Conservation (phyloP, 2,329 filamentous ascomycete genomes). For the Cladosporium sp. region DNA sequence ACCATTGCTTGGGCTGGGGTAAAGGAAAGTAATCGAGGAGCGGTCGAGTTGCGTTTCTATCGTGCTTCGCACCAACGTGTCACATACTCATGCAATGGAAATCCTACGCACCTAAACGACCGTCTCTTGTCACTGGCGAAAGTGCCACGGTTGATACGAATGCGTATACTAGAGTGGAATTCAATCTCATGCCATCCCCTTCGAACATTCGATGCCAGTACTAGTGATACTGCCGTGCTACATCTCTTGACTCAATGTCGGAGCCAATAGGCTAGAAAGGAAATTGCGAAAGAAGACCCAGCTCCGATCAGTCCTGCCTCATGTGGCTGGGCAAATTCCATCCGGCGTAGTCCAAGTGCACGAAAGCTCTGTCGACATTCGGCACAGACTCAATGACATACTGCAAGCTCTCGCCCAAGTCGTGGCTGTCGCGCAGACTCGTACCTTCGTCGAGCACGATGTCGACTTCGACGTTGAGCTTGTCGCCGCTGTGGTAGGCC, state of each 20-base stretch:
- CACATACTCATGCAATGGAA: too few species aligned
- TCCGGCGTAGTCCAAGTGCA: constrained; percentile 53
- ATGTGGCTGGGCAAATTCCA: constrained; percentile 55
- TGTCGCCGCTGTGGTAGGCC: constrained; percentile 82
- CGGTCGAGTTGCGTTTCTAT: background rate
- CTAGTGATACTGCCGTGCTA: too few species aligned
- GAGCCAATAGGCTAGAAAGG: too few species aligned
- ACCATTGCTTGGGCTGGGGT: background rate
- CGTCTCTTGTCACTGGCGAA: too few species aligned
- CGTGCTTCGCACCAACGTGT: background rate
- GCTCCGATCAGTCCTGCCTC: constrained; percentile 38
- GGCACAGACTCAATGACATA: constrained; percentile 84
- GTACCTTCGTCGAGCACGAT: constrained; percentile 78
- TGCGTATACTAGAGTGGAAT: too few species aligned
- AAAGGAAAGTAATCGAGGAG: background rate
- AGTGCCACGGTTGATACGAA: too few species aligned
- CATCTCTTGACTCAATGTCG: too few species aligned
- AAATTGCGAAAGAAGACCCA: background rate
- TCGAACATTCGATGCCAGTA: too few species aligned
- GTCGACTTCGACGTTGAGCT: constrained; percentile 80
- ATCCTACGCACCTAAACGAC: too few species aligned
- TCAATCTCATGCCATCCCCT: too few species aligned
- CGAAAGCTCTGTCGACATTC: constrained; percentile 62
- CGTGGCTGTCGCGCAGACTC: constrained; percentile 75
- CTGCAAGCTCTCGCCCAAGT: constrained; percentile 74